A percentile compares a stretch with the other conserved stretches of the same genome.
Evolutionary conservation across 2,329 filamentous ascomycete genomes (phyloP).

Genomic region (Coniosporium tulheliwenetii): DNA sequence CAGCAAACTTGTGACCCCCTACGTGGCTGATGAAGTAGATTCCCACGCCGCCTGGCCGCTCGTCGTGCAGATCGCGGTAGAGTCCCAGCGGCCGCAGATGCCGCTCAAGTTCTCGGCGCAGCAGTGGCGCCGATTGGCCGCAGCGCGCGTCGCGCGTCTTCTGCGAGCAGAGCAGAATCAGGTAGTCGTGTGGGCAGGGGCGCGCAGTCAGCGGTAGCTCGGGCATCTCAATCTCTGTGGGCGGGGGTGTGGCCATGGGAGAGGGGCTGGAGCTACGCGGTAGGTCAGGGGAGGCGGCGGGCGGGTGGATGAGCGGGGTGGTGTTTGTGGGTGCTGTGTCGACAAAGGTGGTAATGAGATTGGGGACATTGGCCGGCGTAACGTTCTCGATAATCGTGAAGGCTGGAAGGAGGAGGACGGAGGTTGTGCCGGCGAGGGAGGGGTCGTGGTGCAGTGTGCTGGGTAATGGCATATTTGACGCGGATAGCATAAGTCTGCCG

Average conservation of each 20-base stretch:
- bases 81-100: slow-evolving; percentile 74
- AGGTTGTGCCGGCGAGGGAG: slow-evolving; percentile 51
- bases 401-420: slow-evolving; percentile 64
- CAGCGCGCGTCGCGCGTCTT: slow-evolving; percentile 88
- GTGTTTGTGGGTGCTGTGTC: slow-evolving; percentile 59
- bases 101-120: slow-evolving; percentile 78
- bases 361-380: slow-evolving; percentile 55
- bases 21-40: slow-evolving; percentile 96
- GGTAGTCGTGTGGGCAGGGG: slow-evolving; percentile 64
- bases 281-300: slow-evolving; percentile 8
- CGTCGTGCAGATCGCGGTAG: slow-evolving; percentile 75
- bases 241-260: slow-evolving; percentile 12
- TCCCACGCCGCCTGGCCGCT: slow-evolving; percentile 78
- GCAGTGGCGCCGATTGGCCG: slow-evolving; percentile 78
- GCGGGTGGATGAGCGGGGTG: slow-evolving; percentile 36
- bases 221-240: slow-evolving; percentile 10
- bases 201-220: slow-evolving; percentile 32
- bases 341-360: slow-evolving; percentile 56
- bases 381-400: slow-evolving; percentile 76
- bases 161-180: slow-evolving; percentile 90
- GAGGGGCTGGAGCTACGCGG: slow-evolving; percentile 3
- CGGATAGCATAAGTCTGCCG: slow-evolving; percentile 71
- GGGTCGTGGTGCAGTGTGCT: slow-evolving; percentile 42
- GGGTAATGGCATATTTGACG: slow-evolving; percentile 78
- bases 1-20: slow-evolving; percentile 90